A percentile compares a stretch with the other conserved stretches of the same genome.
These are phyloP conservation scores for Globisporangium recalcitrans DNA, from an alignment of 352 stramenopile species.

Conservation along the genomic window DNA sequence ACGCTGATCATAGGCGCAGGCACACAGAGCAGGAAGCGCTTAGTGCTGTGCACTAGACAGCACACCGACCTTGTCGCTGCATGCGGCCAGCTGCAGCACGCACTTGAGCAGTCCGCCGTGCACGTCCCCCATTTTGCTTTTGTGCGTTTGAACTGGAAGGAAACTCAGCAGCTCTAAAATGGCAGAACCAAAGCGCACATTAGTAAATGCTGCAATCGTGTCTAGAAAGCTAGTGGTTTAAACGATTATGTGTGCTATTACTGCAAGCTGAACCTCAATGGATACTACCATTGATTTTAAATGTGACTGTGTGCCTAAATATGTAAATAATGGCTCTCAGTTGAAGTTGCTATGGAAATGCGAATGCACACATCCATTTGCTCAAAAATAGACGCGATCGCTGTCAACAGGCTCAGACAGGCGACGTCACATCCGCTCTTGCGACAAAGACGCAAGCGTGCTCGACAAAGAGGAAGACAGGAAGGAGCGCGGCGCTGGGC, in stretches of 20 bases:
- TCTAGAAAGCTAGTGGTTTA: too few relatives aligned
- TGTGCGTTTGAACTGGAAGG: conserved; percentile 6
- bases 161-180: too few relatives aligned
- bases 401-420: background rate
- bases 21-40: background rate
- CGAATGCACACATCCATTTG: background rate
- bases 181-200: background rate
- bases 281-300: too few relatives aligned
- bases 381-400: background rate
- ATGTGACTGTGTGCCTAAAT: background rate
- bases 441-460: background rate
- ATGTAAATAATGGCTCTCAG: background rate
- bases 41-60: background rate
- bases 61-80: conserved; percentile 63
- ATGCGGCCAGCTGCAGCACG: conserved; percentile 66
- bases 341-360: background rate
- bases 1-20: background rate
- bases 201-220: too few relatives aligned
- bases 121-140: conserved; percentile 37
- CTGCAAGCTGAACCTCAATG: too few relatives aligned
- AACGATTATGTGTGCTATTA: too few relatives aligned
- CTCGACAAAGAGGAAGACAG: background rate
- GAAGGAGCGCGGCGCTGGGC: background rate
- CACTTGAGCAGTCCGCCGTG: conserved; percentile 65
- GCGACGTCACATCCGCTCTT: background rate